phyloP scores from a whole-genome alignment of 495 filamentous ascomycete species.

The Daldinia concentrica region DNA sequence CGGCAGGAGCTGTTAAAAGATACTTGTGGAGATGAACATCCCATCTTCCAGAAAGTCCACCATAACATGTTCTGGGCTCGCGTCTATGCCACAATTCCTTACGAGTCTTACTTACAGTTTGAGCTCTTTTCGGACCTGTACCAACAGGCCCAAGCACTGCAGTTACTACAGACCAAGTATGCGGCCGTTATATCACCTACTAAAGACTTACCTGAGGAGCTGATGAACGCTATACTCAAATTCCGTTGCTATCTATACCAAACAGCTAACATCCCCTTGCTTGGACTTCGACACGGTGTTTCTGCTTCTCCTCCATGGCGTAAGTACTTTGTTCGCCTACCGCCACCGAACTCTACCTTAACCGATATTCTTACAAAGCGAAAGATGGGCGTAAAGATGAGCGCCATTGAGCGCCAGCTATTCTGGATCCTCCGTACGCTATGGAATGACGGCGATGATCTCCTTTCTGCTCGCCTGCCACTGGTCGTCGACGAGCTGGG shows the following conservation, averaged over 20 bases:
- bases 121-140: conserved; percentile 45
- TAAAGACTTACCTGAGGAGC: conserved; percentile 51
- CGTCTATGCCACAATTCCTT: neutral
- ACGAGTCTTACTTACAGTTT: conserved; percentile 1
- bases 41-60: neutral
- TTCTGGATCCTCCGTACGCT: conserved; percentile 49
- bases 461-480: conserved; percentile 46
- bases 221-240: conserved; percentile 45
- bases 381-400: conserved; percentile 24
- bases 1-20: conserved; percentile 44
- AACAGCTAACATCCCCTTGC: conserved; percentile 28
- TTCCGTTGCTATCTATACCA: conserved; percentile 50
- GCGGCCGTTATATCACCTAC: conserved; percentile 37
- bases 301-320: conserved; percentile 52
- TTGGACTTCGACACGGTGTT: conserved; percentile 34
- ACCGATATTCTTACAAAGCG: neutral
- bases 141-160: conserved; percentile 45
- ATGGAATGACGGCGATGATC: conserved; percentile 36
- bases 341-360: neutral
- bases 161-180: conserved; percentile 45
- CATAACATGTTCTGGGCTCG: neutral
- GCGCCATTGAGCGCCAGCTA: conserved; percentile 38
- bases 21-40: neutral
- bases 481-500: conserved; percentile 59
- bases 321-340: conserved; percentile 33